These are phyloP conservation scores for Talaromyces pinophilus DNA, from an alignment of 2,329 filamentous ascomycete genomes.

Conservation along the genomic window DNA sequence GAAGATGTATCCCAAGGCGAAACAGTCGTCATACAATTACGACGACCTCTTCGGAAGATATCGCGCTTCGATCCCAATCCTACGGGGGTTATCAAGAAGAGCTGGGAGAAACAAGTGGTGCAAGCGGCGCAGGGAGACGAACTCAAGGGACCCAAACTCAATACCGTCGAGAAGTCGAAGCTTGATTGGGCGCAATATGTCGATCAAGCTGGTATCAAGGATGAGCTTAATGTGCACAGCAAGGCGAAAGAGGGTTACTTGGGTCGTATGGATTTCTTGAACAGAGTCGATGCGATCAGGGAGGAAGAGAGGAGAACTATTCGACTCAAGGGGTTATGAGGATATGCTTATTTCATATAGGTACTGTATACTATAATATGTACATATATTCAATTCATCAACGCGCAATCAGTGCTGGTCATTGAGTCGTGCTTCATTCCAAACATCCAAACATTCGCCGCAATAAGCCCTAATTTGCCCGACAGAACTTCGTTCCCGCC, in stretches of 20 bases:
- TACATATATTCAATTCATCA: conserved; percentile 20
- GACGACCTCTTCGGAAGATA: conserved; percentile 45
- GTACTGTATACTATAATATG: conserved; percentile 19
- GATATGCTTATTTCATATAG: not conserved
- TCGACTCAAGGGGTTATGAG: conserved; percentile 47
- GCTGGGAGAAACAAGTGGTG: conserved; percentile 44
- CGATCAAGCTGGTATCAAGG: conserved; percentile 60
- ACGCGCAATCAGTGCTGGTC: not conserved
- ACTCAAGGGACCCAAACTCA: conserved; percentile 61
- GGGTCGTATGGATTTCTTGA: conserved; percentile 64
- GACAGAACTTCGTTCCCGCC: not conserved
- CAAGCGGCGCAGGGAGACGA: conserved; percentile 28
- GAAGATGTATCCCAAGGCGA: conserved; percentile 28
- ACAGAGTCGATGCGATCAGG: conserved; percentile 56
- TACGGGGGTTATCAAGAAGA: conserved; percentile 45
- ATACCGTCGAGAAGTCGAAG: conserved; percentile 66
- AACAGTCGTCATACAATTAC: conserved; percentile 32
- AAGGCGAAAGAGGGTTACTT: conserved; percentile 64
- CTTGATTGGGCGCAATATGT: conserved; percentile 67
- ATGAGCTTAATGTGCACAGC: conserved; percentile 62
- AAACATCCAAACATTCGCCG: not conserved
- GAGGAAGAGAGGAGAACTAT: conserved; percentile 59
- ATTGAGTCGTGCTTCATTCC: conserved; percentile 2
- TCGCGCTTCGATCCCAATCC: conserved; percentile 52
- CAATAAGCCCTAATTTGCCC: not conserved